These are phyloP conservation scores for Castanea sativa DNA, from an alignment of 306 rosid genomes.

Conservation along the genomic window DNA sequence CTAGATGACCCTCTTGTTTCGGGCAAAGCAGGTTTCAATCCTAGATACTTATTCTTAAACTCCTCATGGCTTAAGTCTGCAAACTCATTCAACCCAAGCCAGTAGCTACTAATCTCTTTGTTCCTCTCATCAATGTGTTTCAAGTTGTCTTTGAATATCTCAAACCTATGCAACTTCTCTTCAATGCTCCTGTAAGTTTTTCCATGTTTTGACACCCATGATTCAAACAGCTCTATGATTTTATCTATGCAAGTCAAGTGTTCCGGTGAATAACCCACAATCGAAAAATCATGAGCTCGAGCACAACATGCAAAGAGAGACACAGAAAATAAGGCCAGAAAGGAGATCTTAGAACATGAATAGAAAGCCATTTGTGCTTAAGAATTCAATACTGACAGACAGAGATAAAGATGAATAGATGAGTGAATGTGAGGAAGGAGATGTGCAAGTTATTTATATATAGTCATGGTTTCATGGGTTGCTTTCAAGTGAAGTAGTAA, in stretches of 20 bases:
- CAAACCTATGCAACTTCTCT: slow-evolving; percentile 63
- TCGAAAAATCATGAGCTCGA: slow-evolving; percentile 48
- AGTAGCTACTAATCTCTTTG: slow-evolving; percentile 48
- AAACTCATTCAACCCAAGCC: slow-evolving; percentile 78
- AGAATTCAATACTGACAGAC: not conserved
- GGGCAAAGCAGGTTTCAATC: slow-evolving; percentile 38
- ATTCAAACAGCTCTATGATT: slow-evolving; percentile 56
- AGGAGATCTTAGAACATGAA: slow-evolving; percentile 27
- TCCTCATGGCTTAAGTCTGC: slow-evolving; percentile 71
- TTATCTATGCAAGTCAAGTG: slow-evolving; percentile 60
- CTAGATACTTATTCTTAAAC: slow-evolving; percentile 47
- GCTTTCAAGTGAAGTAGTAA: slow-evolving; percentile 54
- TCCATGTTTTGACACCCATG: slow-evolving; percentile 60
- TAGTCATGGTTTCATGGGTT: slow-evolving; percentile 30
- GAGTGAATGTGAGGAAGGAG: slow-evolving; percentile 22
- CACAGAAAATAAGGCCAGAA: not conserved
- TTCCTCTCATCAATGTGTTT: slow-evolving; percentile 62
- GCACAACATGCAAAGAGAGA: slow-evolving; percentile 26
- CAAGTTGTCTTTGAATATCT: slow-evolving; percentile 62
- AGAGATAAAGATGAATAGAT: not conserved
- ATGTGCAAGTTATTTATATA: slow-evolving; percentile 12
- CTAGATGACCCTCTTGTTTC: slow-evolving; percentile 30
- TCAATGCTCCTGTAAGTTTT: slow-evolving; percentile 52
- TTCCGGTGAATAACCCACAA: slow-evolving; percentile 56
- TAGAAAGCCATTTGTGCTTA: slow-evolving; percentile 37